Conservation (phyloP, 2,329 filamentous ascomycete genomes). For the Sclerotinia glacialis region DNA sequence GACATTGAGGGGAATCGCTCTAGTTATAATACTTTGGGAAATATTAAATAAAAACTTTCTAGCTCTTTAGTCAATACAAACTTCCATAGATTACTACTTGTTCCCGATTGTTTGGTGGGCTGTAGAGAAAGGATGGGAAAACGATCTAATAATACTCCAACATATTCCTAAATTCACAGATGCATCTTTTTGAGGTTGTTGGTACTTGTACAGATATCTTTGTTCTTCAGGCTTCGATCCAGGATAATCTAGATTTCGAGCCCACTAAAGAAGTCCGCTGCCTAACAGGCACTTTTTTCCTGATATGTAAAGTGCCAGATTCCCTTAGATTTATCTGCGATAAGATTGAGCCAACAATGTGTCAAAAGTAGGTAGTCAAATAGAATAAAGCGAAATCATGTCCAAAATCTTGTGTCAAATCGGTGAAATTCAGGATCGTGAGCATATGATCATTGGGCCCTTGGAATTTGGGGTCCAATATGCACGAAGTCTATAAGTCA, state of each 20-base stretch:
- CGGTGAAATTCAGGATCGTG: no score
- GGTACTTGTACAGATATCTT: not conserved
- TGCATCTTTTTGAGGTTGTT: not conserved
- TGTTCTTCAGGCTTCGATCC: not conserved
- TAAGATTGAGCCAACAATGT: not conserved
- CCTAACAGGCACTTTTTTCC: not conserved
- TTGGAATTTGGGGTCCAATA: no score
- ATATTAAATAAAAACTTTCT: not conserved
- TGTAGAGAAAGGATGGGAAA: not conserved
- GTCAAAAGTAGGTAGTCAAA: not conserved
- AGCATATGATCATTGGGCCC: no score
- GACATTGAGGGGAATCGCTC: not conserved
- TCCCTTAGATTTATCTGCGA: not conserved
- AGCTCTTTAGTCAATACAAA: not conserved
- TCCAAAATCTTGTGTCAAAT: not conserved
- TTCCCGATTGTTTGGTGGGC: not conserved
- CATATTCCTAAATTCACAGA: not conserved
- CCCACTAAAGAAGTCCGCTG: not conserved
- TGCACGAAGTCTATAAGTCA: no score
- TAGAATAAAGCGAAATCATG: not conserved
- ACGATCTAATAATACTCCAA: not conserved
- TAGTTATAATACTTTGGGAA: not conserved
- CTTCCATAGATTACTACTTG: not conserved
- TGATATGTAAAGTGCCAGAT: not conserved
- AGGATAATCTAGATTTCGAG: not conserved